Evolutionary conservation across 2,329 filamentous ascomycete species (phyloP).

Genomic region (Talaromyces sp.): DNA sequence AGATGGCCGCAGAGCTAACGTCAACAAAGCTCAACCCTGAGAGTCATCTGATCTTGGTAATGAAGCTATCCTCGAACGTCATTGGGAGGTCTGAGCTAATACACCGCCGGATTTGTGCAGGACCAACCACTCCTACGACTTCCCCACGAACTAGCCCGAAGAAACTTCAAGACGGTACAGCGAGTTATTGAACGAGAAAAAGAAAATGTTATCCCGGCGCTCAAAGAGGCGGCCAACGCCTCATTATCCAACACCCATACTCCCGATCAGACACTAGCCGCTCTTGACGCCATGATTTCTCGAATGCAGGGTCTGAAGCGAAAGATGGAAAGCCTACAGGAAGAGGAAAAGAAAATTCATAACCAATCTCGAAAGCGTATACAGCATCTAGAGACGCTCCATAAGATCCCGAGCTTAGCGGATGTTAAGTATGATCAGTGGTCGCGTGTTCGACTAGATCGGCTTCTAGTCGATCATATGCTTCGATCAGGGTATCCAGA

Average conservation of each 20-base stretch:
- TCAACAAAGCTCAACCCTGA: constrained; percentile 54
- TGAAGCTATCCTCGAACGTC: constrained; percentile 4
- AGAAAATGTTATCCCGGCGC: constrained; percentile 49
- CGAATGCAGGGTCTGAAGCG: constrained; percentile 86
- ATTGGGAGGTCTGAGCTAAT: constrained; percentile 13
- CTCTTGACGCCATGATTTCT: constrained; percentile 80
- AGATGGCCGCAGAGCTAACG: constrained; percentile 48
- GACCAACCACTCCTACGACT: constrained; percentile 94
- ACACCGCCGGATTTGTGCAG: constrained; percentile 47
- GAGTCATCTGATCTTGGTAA: constrained; percentile 53
- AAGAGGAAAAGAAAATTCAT: constrained; percentile 78
- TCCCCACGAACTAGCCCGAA: constrained; percentile 87
- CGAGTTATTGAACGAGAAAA: constrained; percentile 51
- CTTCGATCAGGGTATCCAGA: constrained; percentile 79
- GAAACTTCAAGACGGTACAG: constrained; percentile 82
- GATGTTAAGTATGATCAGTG: constrained; percentile 94
- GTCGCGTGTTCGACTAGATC: constrained; percentile 78
- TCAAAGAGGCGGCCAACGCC: constrained; percentile 60
- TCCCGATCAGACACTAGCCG: constrained; percentile 73
- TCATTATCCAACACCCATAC: constrained; percentile 65
- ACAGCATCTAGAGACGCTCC: constrained; percentile 77
- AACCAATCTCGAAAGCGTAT: constrained; percentile 75
- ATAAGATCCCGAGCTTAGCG: constrained; percentile 75
- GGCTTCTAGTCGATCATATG: constrained; percentile 90
- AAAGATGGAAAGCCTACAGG: constrained; percentile 75